A percentile compares a stretch with the other conserved stretches of the same genome.
phyloP scores from a whole-genome alignment of 495 filamentous ascomycete genomes.

The Aspergillus saccharolyticus region DNA sequence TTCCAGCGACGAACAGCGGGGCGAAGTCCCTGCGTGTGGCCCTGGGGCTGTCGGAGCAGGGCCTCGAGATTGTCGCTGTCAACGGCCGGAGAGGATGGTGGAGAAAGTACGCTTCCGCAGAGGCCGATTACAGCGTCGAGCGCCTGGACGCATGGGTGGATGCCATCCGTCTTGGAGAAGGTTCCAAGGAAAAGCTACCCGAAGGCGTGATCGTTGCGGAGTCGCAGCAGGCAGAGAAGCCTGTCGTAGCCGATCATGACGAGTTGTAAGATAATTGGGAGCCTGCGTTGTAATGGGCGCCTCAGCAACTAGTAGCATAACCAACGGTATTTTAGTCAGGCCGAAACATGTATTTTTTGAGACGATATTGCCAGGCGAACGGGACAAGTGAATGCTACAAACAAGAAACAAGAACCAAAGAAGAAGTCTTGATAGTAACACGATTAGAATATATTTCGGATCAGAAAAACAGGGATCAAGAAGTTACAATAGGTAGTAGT shows the following conservation, averaged over 20 bases:
- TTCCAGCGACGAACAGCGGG: constrained; percentile 59
- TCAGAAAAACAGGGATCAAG: not conserved
- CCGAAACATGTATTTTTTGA: not conserved
- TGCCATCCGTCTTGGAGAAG: constrained; percentile 78
- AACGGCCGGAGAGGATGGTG: constrained; percentile 86
- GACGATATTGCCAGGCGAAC: not conserved
- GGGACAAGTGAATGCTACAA: no score
- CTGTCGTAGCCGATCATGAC: constrained; percentile 26
- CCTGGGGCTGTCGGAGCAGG: constrained; percentile 51
- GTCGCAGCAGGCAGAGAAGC: constrained; percentile 34
- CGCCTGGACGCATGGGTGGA: constrained; percentile 84
- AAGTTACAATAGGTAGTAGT: not conserved
- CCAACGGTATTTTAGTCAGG: not conserved
- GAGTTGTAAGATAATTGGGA: constrained; percentile 26
- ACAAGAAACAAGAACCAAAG: no score
- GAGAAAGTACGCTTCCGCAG: constrained; percentile 57
- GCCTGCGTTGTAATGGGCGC: not conserved
- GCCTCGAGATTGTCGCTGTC: constrained; percentile 66
- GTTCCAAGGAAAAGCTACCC: constrained; percentile 73
- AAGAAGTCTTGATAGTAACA: not conserved
- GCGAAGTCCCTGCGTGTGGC: constrained; percentile 51
- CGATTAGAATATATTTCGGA: not conserved
- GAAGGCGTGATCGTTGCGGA: constrained; percentile 56
- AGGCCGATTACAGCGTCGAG: constrained; percentile 50
- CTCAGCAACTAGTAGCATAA: not conserved